Evolutionary conservation across 140 eudicot species (phyloP), one percentile per base, ranked within the genome.

Genomic region (Stevia rebaudiana): DNA sequence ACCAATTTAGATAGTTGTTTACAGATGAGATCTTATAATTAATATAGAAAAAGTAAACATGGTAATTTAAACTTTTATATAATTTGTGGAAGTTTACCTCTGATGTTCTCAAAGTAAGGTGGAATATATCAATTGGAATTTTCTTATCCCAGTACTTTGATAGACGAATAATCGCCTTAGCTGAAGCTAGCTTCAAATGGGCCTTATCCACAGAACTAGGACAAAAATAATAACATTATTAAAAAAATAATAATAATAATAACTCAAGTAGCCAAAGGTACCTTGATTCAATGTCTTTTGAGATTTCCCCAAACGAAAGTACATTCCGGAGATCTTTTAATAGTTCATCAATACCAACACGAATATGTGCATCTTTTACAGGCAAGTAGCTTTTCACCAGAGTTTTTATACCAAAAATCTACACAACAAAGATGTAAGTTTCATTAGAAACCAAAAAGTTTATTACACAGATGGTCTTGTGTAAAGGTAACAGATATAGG

Each of bases 301-400:
- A 85, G 67, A 88, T 73, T 51, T 87, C 96, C 65, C 98, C 98
- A 59, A 77, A 83, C 16, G 73, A 23, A 72, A 92, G 87, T 43
- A 92, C 75, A 61, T 67, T 81, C 47, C 72, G 79, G 36, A 92
- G 96, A 33, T 85, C 81, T 54, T 77, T 68, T 28, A 92, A 50
- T 25, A 85, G 68, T 55, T 68, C 84, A 81, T 92, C 98, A 71
- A 92, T 88, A 42, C 96, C 98, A 58, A 60, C 79, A 62, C 98
- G 98, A 70, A 92, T 96, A 61, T 92, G 87, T 73, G 95, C 94
- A 85, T 92, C 98, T 76, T 89, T 88, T 28, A 88, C 83, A 11
- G 98, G 98, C 69, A 88, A 69, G 80, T 85, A 92, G 76, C 98
- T 88, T 78, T 88, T 92, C 17, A 92, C 96, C 82, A 92, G 57